Evolutionary conservation across 1,284 basidiomycete genomes (phyloP), one percentile per base, ranked within the genome.

Genomic region (Naganishia albida): DNA sequence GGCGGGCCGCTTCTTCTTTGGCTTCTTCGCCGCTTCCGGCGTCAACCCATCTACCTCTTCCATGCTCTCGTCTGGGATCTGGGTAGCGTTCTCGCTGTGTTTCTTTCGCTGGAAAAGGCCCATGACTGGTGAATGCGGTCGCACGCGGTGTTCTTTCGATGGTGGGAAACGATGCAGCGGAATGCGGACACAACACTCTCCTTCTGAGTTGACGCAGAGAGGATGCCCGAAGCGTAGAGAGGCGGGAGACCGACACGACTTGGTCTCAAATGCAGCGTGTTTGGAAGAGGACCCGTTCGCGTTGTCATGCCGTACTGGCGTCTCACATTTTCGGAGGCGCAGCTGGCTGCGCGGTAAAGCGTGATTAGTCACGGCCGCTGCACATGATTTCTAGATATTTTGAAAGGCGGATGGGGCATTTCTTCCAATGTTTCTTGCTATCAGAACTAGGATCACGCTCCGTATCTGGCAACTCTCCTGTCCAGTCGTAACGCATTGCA

Each of bases 71-170:
- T 51, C 49, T n/a, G 49, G 39, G 15, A 53, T 42, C 49, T 62
- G 49, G 13, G 60, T 53, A 28, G 48, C 60, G 30, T 51, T 62
- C 30, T 62, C 51, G 60, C 6, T 60, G 23, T 40, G 56, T 46
- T 62, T 62, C 60, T 62, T 62, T 20, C 60, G 60, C 20, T 51
- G 40, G 42, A 62, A 62, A 23, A 62, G 60, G 18, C 60, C 60
- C 60, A 62, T 62, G 20, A 25, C 20, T 48, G 3, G 15, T 59
- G 18, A 25, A 7, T 16, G 48, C 4, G n/a, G n/a, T 20, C 26
- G 28, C 34, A 10, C 4, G 34, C 34, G 34, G 34, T 34, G 34
- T 34, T 34, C 10, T 34, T 4, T 6, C 34, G 34, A 10, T 34
- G 34, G 6, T 34, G 34, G 34, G 34, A n/a, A n/a, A n/a, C n/a